These are phyloP conservation scores for Sphaerulina vaccinii DNA, from an alignment of 2,329 filamentous ascomycete species.

Conservation along the genomic window DNA sequence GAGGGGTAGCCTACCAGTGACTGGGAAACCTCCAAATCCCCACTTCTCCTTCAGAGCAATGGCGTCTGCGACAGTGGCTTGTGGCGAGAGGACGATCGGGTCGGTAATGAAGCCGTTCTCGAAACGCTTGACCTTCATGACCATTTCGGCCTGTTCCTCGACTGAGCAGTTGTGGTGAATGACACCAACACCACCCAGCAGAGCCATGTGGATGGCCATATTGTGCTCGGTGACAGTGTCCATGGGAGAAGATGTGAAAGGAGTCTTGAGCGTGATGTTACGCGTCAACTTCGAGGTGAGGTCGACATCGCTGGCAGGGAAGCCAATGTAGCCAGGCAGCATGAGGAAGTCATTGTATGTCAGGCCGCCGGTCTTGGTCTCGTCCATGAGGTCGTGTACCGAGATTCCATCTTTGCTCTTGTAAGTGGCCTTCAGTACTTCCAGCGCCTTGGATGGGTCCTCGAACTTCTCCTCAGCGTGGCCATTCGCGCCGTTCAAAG, in stretches of 20 bases:
- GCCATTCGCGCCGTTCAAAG: constrained; percentile 45
- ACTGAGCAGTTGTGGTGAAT: constrained; percentile 99
- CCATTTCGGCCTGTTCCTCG: constrained; percentile 96
- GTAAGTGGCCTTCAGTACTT: constrained; percentile 71
- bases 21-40: constrained; percentile 97
- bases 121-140: constrained; percentile 97
- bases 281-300: constrained; percentile 93
- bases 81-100: constrained; percentile 84
- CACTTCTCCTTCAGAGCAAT: constrained; percentile 94
- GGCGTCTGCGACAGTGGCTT: constrained; percentile 86
- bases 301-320: constrained; percentile 82
- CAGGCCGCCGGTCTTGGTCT: constrained; percentile 85
- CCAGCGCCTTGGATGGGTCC: constrained; percentile 56
- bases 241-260: constrained; percentile 97
- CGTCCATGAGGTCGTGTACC: constrained; percentile 83
- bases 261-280: constrained; percentile 92
- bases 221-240: constrained; percentile 99
- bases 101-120: constrained; percentile 99
- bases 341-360: constrained; percentile 99
- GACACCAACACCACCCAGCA: constrained; percentile 84
- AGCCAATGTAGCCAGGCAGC: constrained; percentile 96
- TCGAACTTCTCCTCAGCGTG: constrained; percentile 23
- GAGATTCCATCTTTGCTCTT: constrained; percentile 79
- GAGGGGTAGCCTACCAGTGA: constrained; percentile 77
- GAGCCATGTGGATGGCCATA: constrained; percentile 97